phyloP scores from a whole-genome alignment of 176 grass and related monocot species.

The Carex pumila region DNA sequence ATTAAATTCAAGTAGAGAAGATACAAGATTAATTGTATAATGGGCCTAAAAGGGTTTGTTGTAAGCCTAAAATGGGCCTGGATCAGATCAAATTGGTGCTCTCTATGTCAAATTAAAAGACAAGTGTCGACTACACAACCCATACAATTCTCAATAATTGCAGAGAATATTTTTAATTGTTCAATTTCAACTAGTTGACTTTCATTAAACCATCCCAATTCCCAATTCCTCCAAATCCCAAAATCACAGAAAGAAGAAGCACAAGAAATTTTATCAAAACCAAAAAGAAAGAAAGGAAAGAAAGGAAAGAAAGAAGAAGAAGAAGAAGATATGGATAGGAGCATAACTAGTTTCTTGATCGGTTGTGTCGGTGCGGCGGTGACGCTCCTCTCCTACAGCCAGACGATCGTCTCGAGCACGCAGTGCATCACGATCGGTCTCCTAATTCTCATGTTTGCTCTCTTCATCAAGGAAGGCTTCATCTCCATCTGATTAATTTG shows the following conservation, averaged over 20 bases:
- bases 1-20: background rate
- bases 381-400: conserved; percentile 78
- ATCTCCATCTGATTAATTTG: conserved; percentile 42
- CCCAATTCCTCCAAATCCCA: background rate
- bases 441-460: conserved; percentile 56
- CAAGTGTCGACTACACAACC: too few relatives aligned
- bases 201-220: background rate
- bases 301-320: background rate
- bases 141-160: background rate
- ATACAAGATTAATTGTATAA: background rate
- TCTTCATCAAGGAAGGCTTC: conserved; percentile 90
- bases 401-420: conserved; percentile 62
- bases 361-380: conserved; percentile 66
- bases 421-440: conserved; percentile 73
- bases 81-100: background rate
- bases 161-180: background rate
- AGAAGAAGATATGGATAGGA: conserved; percentile 36
- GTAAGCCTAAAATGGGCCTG: background rate
- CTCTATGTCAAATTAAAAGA: background rate
- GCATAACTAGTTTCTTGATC: conserved; percentile 74
- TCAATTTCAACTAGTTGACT: conserved; percentile 36
- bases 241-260: background rate
- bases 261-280: too few relatives aligned
- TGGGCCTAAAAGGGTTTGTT: background rate
- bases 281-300: background rate